Evolutionary conservation across 345 rosid genomes (phyloP).

Genomic region (Firmiana major): DNA sequence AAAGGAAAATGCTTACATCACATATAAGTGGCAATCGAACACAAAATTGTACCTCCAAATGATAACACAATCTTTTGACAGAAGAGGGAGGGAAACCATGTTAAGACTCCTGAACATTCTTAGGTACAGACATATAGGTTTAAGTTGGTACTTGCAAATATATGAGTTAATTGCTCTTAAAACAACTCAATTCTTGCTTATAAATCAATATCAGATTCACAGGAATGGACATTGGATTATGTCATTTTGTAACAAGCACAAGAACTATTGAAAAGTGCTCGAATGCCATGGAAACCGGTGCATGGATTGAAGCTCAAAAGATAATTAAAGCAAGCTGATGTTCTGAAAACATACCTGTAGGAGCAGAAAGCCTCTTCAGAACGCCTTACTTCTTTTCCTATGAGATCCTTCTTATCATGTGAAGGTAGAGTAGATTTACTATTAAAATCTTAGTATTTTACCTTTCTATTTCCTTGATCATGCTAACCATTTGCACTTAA

Average conservation of each 20-base stretch:
- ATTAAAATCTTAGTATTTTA: not conserved
- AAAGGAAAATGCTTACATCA: not conserved
- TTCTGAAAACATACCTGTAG: not conserved
- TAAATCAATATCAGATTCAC: not conserved
- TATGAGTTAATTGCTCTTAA: too few relatives aligned
- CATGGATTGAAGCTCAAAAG: not conserved
- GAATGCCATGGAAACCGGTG: not conserved
- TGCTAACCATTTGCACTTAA: not conserved
- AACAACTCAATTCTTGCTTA: not conserved
- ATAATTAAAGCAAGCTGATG: not conserved
- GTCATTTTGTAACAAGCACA: not conserved
- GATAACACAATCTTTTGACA: not conserved
- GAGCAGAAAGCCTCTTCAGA: not conserved
- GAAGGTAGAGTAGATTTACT: too few relatives aligned
- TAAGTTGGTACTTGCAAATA: not conserved
- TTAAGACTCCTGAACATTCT: not conserved
- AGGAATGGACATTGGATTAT: not conserved
- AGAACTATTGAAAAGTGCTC: not conserved
- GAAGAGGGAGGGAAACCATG: not conserved
- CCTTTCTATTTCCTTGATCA: slow-evolving; percentile 7
- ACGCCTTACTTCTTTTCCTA: not conserved
- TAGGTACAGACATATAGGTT: not conserved
- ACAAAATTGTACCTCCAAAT: too few relatives aligned
- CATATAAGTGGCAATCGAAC: too few relatives aligned
- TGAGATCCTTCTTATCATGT: not conserved